These are phyloP conservation scores for Carex kokanica DNA, from an alignment of 176 grass and related monocot species.

Conservation along the genomic window DNA sequence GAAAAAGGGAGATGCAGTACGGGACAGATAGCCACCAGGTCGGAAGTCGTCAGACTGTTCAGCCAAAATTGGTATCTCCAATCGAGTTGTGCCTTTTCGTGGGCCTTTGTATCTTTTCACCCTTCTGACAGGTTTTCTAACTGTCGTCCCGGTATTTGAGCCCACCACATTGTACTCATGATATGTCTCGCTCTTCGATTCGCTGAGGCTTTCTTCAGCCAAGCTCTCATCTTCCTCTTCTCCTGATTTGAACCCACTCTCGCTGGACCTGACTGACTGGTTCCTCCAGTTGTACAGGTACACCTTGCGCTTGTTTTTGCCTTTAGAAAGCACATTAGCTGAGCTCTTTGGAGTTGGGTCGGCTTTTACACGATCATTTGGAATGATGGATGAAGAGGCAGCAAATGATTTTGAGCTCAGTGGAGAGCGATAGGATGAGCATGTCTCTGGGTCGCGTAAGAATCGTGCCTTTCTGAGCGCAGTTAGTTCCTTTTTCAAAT, in stretches of 20 bases:
- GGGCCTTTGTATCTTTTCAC: slow-evolving; percentile 45
- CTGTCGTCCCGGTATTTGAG: slow-evolving; percentile 44
- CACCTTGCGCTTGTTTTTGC: slow-evolving; percentile 49
- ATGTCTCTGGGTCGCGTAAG: slow-evolving; percentile 86
- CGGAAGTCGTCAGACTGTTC: slow-evolving; percentile 61
- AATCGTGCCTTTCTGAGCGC: slow-evolving; percentile 65
- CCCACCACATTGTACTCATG: slow-evolving; percentile 45
- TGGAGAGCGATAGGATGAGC: slow-evolving; percentile 77
- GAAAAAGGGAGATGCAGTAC: slow-evolving; percentile 54
- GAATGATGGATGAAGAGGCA: slow-evolving; percentile 37
- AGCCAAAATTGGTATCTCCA: slow-evolving; percentile 38
- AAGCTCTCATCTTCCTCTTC: slow-evolving; percentile 42
- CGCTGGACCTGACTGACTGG: slow-evolving; percentile 55
- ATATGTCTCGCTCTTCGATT: slow-evolving; percentile 43
- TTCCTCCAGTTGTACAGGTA: slow-evolving; percentile 89
- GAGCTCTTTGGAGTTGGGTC: slow-evolving; percentile 33
- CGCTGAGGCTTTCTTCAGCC: slow-evolving; percentile 36
- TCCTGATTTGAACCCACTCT: slow-evolving; percentile 57
- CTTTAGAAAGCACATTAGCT: slow-evolving; percentile 30
- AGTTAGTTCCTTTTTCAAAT: slow-evolving; percentile 92
- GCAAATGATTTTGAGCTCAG: slow-evolving; percentile 68
- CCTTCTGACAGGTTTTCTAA: slow-evolving; percentile 47
- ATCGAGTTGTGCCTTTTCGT: slow-evolving; percentile 40
- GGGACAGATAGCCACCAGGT: slow-evolving; percentile 48
- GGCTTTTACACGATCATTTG: slow-evolving; percentile 35